These are phyloP conservation scores for Aspergillus nomiae DNA, from an alignment of 2,329 filamentous ascomycete genomes.

Conservation along the genomic window DNA sequence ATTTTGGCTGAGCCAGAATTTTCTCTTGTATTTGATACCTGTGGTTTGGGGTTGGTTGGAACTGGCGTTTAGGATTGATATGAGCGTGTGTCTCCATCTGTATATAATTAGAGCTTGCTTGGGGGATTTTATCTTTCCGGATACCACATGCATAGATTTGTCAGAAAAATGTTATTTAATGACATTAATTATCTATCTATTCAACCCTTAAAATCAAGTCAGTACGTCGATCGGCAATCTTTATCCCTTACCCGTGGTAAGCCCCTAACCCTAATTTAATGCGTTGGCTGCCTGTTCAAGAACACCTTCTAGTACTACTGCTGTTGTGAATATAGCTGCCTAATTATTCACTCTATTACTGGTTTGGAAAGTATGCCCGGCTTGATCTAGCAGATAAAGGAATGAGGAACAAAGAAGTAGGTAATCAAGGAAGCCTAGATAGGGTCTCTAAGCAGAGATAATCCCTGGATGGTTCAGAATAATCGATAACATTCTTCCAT, in stretches of 20 bases:
- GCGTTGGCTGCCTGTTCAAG: too few species aligned
- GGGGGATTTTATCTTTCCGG: background rate
- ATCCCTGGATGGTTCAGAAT: too few species aligned
- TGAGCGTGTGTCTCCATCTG: constrained; percentile 8
- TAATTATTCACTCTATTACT: too few species aligned
- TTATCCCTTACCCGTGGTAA: background rate
- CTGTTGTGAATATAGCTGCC: too few species aligned
- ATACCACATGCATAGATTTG: constrained; percentile 17
- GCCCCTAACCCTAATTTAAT: background rate
- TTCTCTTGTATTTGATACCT: constrained; percentile 19
- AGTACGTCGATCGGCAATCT: background rate
- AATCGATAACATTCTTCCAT: too few species aligned
- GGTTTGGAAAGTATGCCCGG: too few species aligned
- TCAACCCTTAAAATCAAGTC: background rate
- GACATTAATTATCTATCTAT: background rate
- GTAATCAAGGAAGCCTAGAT: too few species aligned
- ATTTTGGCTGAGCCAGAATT: constrained; percentile 25
- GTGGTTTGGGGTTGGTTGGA: constrained; percentile 8
- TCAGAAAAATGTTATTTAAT: background rate
- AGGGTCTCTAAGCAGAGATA: too few species aligned
- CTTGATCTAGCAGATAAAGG: too few species aligned
- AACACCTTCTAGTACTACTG: background rate
- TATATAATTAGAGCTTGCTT: constrained; percentile 17
- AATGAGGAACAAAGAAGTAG: too few species aligned
- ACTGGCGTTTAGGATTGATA: constrained; percentile 15